A percentile compares a stretch with the other conserved stretches of the same genome.
phyloP scores from a whole-genome alignment of 108 stramenopile species.

The Nannochloropsis oceanica region DNA sequence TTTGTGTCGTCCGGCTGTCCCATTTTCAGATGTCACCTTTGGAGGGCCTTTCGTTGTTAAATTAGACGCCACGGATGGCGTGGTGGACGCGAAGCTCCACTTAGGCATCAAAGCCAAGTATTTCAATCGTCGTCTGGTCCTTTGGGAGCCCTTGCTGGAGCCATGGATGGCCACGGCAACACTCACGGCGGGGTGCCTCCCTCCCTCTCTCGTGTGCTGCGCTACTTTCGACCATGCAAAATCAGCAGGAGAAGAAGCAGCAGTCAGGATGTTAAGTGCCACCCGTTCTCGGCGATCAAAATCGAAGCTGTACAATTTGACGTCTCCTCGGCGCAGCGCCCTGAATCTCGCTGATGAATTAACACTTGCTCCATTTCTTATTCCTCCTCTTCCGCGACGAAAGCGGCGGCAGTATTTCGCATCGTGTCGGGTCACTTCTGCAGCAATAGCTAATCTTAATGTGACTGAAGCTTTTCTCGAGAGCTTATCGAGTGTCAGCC shows the following conservation, averaged over 20 bases:
- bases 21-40: not conserved
- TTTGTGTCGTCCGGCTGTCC: not conserved
- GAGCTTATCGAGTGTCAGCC: not conserved
- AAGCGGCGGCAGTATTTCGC: not conserved
- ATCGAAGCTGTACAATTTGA: no score
- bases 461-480: constrained; percentile 56
- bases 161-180: constrained; percentile 43
- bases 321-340: no score
- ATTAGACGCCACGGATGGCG: not conserved
- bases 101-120: constrained; percentile 46
- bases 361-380: no score
- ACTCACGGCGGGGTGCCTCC: not conserved
- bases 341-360: no score
- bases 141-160: constrained; percentile 64
- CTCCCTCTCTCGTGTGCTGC: not conserved
- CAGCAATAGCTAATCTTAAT: constrained; percentile 47
- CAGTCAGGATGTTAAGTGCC: no score
- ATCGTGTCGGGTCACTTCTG: not conserved
- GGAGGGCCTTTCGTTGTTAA: constrained; percentile 28
- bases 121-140: constrained; percentile 53
- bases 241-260: no score
- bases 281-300: no score
- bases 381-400: not conserved
- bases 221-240: not conserved
- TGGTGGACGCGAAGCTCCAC: constrained; percentile 3